Base-by-base conservation (phyloP, 257 asterid genomes). In the Solanum bukasovii region DNA sequence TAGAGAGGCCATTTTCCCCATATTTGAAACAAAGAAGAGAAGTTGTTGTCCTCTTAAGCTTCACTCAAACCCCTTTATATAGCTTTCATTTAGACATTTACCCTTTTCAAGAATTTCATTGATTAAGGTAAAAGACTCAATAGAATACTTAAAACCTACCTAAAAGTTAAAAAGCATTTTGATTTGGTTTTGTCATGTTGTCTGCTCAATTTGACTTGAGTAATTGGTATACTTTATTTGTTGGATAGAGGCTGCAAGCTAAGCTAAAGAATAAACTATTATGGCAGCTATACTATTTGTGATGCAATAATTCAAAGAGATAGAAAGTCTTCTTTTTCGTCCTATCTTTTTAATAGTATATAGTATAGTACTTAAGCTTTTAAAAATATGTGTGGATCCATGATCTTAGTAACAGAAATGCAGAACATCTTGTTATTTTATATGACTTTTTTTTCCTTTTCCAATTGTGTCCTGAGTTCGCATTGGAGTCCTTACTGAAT, bases 1-100 rank as follows among this genome's bases (percentile, higher is more conserved):
- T 18, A 84, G 88, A 84, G 79, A 84, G 71, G 88, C 78, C 90
- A 88, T 88, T 82, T 52, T 79, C 34, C 82, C 59, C 71, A 73
- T 40, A 78, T 31, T 81, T 1, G 68, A 38, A 56, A 56, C 44
- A 74, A 33, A 74, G 25, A 9, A n/a, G 46, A 34, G 9, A 42
- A 73, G 70, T 59, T 86, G 65, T 13, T 25, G 82, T 44, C 18
- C 7, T 18, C 27, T 31, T 27, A 73, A 73, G 83, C 33, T 33
- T 3, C 16, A 56, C 14, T 75, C 9, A 12, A 34, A 38, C 78
- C 85, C 68, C 85, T 16, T 81, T 81, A 46, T 81, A 81, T 81
- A 81, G 85, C 68, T 16, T 46, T 46, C 68, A 81, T 46, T 81
- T 46, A 46, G 6, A 46, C 85, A 46, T 14, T 81, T 46, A 81